Conservation (phyloP, 805 yeast species). For the Hanseniaspora valbyensis region DNA sequence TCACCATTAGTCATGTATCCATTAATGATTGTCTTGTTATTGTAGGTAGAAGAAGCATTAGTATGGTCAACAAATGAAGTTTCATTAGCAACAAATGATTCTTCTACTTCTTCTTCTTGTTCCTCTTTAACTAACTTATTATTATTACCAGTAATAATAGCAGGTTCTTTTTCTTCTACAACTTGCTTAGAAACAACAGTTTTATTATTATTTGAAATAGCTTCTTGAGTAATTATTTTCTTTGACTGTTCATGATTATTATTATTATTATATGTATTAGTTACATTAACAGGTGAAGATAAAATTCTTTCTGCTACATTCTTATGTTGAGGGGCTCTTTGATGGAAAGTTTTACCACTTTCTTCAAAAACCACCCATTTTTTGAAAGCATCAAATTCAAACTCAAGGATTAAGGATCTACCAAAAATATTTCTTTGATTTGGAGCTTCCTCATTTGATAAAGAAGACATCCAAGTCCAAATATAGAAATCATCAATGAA, state of each 20-base stretch:
- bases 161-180: background rate
- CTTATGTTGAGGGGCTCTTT: background rate
- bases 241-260: background rate
- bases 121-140: too few relatives aligned
- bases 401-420: conserved; percentile 69
- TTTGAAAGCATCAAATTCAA: conserved; percentile 61
- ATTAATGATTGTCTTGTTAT: conserved; percentile 10
- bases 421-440: conserved; percentile 62
- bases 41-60: conserved; percentile 5
- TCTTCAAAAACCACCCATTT: conserved; percentile 74
- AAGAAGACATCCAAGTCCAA: conserved; percentile 80
- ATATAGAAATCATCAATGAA: conserved; percentile 77
- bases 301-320: background rate
- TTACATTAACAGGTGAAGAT: background rate
- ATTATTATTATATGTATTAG: background rate
- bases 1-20: conserved; percentile 13
- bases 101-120: background rate
- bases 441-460: conserved; percentile 63
- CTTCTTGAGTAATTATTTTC: background rate
- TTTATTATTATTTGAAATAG: too few relatives aligned
- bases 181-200: background rate
- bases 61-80: background rate
- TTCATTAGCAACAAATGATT: background rate
- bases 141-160: background rate
- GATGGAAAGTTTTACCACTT: conserved; percentile 23